Evolutionary conservation across 129 eudicot genomes (phyloP), one percentile per base, ranked within the genome.

Genomic region (Chrysanthemum makinoi): DNA sequence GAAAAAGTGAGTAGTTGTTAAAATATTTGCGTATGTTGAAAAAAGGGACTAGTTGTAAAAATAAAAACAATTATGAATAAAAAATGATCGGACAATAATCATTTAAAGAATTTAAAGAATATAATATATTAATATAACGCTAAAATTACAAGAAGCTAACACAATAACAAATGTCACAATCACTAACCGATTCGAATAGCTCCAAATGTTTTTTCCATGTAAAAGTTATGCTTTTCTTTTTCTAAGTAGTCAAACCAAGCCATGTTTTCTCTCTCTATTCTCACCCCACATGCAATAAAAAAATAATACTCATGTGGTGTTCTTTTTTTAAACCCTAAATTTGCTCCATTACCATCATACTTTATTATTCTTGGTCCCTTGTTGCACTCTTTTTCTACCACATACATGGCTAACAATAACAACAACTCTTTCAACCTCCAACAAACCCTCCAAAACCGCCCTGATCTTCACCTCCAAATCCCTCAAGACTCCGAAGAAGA

Each of bases 391-490:
- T 64, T 48, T n/a, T 68, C 70, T 66, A 50, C 47, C 39, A 47
- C 33, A 72, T 71, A 72, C 77, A 90, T 90, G 96, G 88, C 94
- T 74, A 43, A 65, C 58, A 86, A 83, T 43, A 83, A 89, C 10
- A 77, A 86, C 65, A 79, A 88, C 50, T 83, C 76, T 61, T 84
- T 87, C 69, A 75, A 59, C 61, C 74, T 82, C 71, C 81, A 88
- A 55, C 79, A 87, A 67, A 80, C 78, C 71, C 92, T 84, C 68
- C 89, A 83, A 44, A 77, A 65, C 66, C 77, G 83, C 43, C 89
- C 92, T 30, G 88, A 86, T 68, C 92, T 86, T 83, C 94, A 87
- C 62, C 89, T 84, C 53, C 88, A 80, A 69, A 73, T 76, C 72
- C 87, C 84, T 0, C 87, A 69, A 11, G 79, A 87, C 30, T 64